Evolutionary conservation across 345 rosid genomes (phyloP).

Genomic region (Salix caprea): DNA sequence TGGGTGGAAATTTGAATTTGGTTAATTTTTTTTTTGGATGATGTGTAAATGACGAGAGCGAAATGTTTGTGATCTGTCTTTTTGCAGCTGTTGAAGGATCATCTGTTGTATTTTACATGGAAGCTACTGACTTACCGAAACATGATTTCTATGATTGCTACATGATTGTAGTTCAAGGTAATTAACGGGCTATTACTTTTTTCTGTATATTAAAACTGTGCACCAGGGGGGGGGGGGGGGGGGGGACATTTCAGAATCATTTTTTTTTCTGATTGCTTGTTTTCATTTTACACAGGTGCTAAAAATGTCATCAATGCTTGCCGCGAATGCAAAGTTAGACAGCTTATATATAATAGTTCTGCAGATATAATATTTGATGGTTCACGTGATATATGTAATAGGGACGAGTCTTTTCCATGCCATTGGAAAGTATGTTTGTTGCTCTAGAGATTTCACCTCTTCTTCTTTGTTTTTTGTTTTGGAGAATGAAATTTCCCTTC

Average conservation of each 20-base stretch:
- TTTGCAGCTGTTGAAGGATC: slow-evolving; percentile 74
- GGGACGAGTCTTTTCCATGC: slow-evolving; percentile 61
- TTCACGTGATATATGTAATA: slow-evolving; percentile 53
- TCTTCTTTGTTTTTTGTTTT: not conserved
- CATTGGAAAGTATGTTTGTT: slow-evolving; percentile 52
- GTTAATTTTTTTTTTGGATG: not conserved
- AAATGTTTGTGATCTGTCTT: not conserved
- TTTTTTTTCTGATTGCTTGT: not conserved
- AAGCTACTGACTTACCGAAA: slow-evolving; percentile 39
- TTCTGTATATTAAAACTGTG: not conserved
- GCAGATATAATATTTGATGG: slow-evolving; percentile 87
- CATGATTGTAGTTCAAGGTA: slow-evolving; percentile 80
- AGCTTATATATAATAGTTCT: slow-evolving; percentile 73
- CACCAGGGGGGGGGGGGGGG: not conserved
- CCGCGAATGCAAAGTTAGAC: slow-evolving; percentile 68
- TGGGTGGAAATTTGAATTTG: not conserved
- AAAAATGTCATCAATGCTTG: slow-evolving; percentile 77
- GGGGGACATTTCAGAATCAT: not conserved
- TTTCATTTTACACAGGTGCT: slow-evolving; percentile 44
- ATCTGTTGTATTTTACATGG: slow-evolving; percentile 64
- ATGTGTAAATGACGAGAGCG: not conserved
- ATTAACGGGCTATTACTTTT: not conserved
- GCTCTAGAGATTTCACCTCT: not conserved
- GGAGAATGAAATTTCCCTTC: not conserved
- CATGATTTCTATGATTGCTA: slow-evolving; percentile 54